Percentiles rank a stretch among this genome's conserved stretches.
phyloP scores from a whole-genome alignment of 2,329 filamentous ascomycete genomes.

The Talaromyces funiculosus region DNA sequence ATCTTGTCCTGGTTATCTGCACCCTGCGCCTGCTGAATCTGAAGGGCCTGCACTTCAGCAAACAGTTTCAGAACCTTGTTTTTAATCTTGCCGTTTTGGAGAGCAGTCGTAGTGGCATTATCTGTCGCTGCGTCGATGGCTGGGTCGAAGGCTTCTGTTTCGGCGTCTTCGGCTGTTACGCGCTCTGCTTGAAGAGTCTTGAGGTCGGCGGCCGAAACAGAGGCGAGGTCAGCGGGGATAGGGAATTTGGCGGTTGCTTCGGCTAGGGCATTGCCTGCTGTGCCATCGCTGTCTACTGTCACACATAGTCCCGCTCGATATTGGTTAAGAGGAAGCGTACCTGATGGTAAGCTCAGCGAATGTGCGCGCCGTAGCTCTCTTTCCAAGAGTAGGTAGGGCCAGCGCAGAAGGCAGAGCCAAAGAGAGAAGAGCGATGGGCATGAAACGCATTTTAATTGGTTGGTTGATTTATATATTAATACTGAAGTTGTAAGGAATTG shows the following conservation, averaged over 20 bases:
- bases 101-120: neutral
- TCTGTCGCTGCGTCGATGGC: neutral
- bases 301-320: neutral
- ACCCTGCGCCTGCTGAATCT: neutral
- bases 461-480: too few species aligned
- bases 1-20: neutral
- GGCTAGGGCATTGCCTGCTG: neutral
- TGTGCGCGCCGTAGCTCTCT: neutral
- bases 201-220: neutral
- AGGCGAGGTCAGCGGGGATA: neutral
- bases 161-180: neutral
- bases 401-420: neutral
- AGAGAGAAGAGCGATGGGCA: neutral
- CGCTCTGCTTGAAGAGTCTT: neutral
- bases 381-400: neutral
- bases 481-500: neutral
- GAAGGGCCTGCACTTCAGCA: neutral
- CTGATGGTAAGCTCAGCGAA: neutral
- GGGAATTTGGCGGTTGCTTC: constrained; percentile 1
- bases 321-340: neutral
- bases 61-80: neutral
- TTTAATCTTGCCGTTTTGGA: neutral
- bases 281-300: neutral
- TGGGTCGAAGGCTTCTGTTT: neutral
- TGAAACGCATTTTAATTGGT: neutral